These are phyloP conservation scores for Fusarium brevicatenulatum DNA, from an alignment of 2,329 filamentous ascomycete species.

Conservation along the genomic window DNA sequence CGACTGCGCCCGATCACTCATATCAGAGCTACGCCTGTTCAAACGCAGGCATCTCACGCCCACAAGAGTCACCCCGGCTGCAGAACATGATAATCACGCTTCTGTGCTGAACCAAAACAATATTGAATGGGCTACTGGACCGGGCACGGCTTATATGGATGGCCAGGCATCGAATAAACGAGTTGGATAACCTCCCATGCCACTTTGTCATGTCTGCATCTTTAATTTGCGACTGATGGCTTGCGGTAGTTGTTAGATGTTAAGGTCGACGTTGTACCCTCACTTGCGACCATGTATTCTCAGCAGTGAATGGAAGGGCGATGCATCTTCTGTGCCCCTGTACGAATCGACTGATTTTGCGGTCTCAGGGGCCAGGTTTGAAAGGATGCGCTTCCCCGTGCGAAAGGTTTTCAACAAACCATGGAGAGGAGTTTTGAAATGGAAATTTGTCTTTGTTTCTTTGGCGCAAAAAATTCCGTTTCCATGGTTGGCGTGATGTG, in stretches of 20 bases:
- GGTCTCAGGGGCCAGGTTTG: slow-evolving; percentile 5
- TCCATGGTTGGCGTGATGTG: neutral
- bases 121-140: neutral
- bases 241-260: neutral
- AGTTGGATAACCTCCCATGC: slow-evolving; percentile 11
- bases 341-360: slow-evolving; percentile 32
- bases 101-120: neutral
- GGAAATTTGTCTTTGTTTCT: neutral
- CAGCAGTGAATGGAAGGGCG: slow-evolving; percentile 1
- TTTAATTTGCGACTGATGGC: slow-evolving; percentile 2
- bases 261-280: slow-evolving; percentile 8
- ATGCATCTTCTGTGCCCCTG: neutral
- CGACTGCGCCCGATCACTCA: slow-evolving; percentile 4
- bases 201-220: slow-evolving; percentile 9
- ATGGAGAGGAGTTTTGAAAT: neutral
- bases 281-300: slow-evolving; percentile 15
- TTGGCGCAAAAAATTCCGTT: neutral
- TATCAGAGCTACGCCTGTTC: slow-evolving; percentile 1
- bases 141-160: neutral
- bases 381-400: slow-evolving; percentile 15
- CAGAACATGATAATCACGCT: slow-evolving; percentile 4
- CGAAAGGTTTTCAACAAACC: neutral
- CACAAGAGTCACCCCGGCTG: neutral
- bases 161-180: neutral
- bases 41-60: slow-evolving; percentile 2